Evolutionary conservation across 768 basidiomycete species (phyloP).

Genomic region (Clitopilus hobsonii): DNA sequence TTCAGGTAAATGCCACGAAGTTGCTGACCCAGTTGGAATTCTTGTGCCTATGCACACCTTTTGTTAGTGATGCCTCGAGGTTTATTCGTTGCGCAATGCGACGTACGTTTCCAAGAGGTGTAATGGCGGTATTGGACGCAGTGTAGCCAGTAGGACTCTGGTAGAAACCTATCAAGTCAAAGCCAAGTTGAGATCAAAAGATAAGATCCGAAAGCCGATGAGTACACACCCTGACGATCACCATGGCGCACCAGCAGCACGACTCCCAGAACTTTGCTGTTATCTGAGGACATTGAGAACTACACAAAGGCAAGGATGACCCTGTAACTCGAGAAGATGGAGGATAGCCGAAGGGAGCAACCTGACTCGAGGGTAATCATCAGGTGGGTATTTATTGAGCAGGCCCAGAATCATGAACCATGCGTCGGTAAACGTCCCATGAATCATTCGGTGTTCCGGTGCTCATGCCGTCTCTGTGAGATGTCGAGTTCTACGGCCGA

Average conservation of each 20-base stretch:
- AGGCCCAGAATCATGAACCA: background rate
- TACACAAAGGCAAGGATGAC: background rate
- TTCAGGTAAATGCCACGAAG: constrained; percentile 53
- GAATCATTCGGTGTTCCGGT: too few species aligned
- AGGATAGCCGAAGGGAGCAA: background rate
- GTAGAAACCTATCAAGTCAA: constrained; percentile 46
- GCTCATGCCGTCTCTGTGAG: background rate
- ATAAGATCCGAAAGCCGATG: background rate
- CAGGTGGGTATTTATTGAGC: background rate
- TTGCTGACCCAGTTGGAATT: constrained; percentile 49
- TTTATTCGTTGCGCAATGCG: too few species aligned
- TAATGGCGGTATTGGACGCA: constrained; percentile 53
- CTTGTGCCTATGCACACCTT: constrained; percentile 38
- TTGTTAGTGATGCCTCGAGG: background rate
- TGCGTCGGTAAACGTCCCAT: background rate
- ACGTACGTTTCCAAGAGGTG: constrained; percentile 62
- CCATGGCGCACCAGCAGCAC: constrained; percentile 58
- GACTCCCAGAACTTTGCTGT: constrained; percentile 43
- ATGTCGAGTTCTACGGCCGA: background rate
- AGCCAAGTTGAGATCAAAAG: background rate
- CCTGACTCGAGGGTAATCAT: background rate
- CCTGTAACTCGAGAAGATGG: background rate
- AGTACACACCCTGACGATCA: constrained; percentile 41
- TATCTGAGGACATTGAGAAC: constrained; percentile 13
- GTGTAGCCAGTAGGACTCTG: constrained; percentile 56